Evolutionary conservation across 2,329 filamentous ascomycete species (phyloP).

Genomic region (Trichoderma hamatum): DNA sequence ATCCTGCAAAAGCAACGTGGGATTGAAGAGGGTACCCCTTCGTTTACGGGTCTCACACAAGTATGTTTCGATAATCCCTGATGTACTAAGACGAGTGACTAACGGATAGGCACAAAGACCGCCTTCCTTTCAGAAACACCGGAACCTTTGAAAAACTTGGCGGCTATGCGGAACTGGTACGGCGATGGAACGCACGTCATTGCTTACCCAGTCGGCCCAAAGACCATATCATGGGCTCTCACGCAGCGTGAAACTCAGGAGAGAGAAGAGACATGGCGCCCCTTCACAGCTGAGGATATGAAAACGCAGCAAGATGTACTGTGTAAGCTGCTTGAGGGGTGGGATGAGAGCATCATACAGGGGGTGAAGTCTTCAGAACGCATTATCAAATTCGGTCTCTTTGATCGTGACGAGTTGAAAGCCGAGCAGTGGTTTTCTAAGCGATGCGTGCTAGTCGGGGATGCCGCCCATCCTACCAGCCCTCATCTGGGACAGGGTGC

Average conservation of each 20-base stretch:
- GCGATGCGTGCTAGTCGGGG: slow-evolving; percentile 33
- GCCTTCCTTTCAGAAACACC: slow-evolving; percentile 32
- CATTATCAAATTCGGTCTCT: slow-evolving; percentile 35
- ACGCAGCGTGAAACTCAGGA: slow-evolving; percentile 32
- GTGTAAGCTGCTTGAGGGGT: slow-evolving; percentile 27
- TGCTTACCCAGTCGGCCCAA: slow-evolving; percentile 32
- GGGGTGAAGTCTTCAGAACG: slow-evolving; percentile 32
- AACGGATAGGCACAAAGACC: slow-evolving; percentile 27
- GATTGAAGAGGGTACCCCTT: slow-evolving; percentile 28
- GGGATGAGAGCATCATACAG: slow-evolving; percentile 30
- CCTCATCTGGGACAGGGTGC: slow-evolving; percentile 36
- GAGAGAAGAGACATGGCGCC: slow-evolving; percentile 34
- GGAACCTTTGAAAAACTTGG: slow-evolving; percentile 18
- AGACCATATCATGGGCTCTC: slow-evolving; percentile 33
- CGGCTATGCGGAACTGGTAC: slow-evolving; percentile 34
- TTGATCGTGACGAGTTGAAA: slow-evolving; percentile 33
- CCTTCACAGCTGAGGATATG: slow-evolving; percentile 31
- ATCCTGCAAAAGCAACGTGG: slow-evolving; percentile 29
- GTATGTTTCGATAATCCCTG: neutral
- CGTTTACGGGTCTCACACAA: slow-evolving; percentile 33
- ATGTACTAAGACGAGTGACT: neutral
- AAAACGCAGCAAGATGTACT: slow-evolving; percentile 28
- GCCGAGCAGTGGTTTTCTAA: slow-evolving; percentile 32
- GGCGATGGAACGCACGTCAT: slow-evolving; percentile 34
- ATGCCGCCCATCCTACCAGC: slow-evolving; percentile 35